Conservation (phyloP, 768 basidiomycete genomes). For the Lactarius trivialis region DNA sequence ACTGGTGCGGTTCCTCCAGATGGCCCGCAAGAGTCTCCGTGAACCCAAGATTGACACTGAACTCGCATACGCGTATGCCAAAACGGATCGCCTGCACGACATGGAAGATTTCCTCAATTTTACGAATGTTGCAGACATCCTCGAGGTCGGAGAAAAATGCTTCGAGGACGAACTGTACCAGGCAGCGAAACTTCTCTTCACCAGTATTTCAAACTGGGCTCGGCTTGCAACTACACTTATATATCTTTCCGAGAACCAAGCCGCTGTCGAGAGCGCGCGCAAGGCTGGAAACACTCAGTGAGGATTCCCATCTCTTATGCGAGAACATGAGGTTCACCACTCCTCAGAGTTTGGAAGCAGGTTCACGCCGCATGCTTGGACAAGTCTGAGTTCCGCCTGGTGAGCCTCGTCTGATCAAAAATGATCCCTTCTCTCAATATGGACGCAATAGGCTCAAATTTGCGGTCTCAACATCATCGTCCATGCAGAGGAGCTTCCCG, state of each 20-base stretch:
- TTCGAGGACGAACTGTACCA: slow-evolving; percentile 98
- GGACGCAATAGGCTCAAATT: slow-evolving; percentile 71
- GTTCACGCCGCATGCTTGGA: slow-evolving; percentile 98
- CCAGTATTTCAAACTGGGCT: slow-evolving; percentile 98
- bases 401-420: slow-evolving; percentile 28
- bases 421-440: slow-evolving; percentile 12
- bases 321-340: slow-evolving; percentile 16
- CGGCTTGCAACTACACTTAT: slow-evolving; percentile 96
- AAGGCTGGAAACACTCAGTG: slow-evolving; percentile 99
- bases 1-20: slow-evolving; percentile 94
- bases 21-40: slow-evolving; percentile 94
- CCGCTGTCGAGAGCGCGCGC: slow-evolving; percentile 97
- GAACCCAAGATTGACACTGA: slow-evolving; percentile 99
- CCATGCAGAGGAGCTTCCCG: slow-evolving; percentile 80
- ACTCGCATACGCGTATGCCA: slow-evolving; percentile 96
- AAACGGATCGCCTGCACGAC: slow-evolving; percentile 94
- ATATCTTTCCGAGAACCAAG: slow-evolving; percentile 96
- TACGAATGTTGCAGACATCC: slow-evolving; percentile 97
- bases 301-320: slow-evolving; percentile 27
- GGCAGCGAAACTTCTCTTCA: slow-evolving; percentile 91
- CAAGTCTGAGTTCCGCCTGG: slow-evolving; percentile 92
- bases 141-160: slow-evolving; percentile 98
- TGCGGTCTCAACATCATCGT: slow-evolving; percentile 98
- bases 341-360: slow-evolving; percentile 93
- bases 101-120: slow-evolving; percentile 99